Evolutionary conservation across 225 moss, liverwort and hornwort genomes (phyloP).

Genomic region (Neckera pumila): DNA sequence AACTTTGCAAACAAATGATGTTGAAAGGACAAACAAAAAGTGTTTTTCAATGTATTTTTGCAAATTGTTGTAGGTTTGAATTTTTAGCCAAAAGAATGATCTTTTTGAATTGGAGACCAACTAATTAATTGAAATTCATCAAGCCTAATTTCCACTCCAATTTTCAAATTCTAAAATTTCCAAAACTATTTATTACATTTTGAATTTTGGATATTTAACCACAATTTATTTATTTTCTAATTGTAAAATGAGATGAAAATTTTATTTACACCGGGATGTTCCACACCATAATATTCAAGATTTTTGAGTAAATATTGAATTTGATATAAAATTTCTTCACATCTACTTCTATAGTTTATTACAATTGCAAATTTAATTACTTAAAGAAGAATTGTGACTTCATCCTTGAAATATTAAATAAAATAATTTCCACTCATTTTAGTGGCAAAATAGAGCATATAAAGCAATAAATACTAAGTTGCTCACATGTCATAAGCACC

Average conservation of each 20-base stretch:
- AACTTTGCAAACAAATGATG: background rate
- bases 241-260: background rate
- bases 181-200: background rate
- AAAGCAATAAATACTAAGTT: background rate
- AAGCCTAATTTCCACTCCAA: background rate
- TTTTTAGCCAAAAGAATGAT: too few relatives aligned
- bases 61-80: rapidly evolving
- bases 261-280: background rate
- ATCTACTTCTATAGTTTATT: background rate
- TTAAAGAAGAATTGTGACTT: background rate
- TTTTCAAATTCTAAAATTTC: background rate
- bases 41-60: background rate
- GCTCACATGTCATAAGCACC: too few relatives aligned
- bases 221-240: background rate
- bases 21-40: background rate
- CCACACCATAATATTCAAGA: background rate
- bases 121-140: background rate
- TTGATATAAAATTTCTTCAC: background rate
- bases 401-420: background rate
- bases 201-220: background rate
- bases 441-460: background rate
- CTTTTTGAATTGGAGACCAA: background rate
- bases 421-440: background rate
- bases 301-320: background rate
- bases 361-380: too few relatives aligned